Evolutionary conservation across 768 basidiomycete species (phyloP), one percentile per base, ranked within the genome.

Genomic region (Peribolospora baueri): DNA sequence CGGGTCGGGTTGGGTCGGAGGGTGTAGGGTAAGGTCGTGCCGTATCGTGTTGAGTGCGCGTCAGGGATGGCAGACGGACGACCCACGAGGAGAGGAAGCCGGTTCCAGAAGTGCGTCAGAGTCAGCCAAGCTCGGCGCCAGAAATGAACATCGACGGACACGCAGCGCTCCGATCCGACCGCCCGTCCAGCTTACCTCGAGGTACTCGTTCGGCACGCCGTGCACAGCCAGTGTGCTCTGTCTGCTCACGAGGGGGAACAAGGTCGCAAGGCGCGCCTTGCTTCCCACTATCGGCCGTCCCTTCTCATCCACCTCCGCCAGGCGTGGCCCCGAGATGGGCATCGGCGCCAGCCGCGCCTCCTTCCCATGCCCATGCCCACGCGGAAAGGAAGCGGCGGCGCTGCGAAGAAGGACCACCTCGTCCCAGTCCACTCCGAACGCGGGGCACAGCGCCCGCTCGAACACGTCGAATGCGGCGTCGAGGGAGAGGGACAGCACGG

Each of bases 191-290:
- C 82, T 67, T 64, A 85, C 86, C 69, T 88, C 84, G 38, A 85
- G 75, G 59, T 86, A 69, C 65, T 82, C 83, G 64, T 84, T 85
- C 42, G 82, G 84, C 54, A 80, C 64, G 13, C 75, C 75, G 58
- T 76, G 73, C 60, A 86, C 65, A 45, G 79, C 78, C 56, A 77
- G 56, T 59, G 75, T 75, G 61, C 79, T 80, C 84, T 86, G 87
- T 55, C 77, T 70, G 54, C 81, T 78, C 46, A 93, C 68, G 1
- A 76, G 81, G 4, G 87, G 88, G 39, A 95, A 68, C 60, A 91
- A 68, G 5, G 79, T 78, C 10, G 85, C 90, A 10, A 93, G 66
- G 49, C 82, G 70, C 51, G 84, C 75, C 60, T 74, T 72, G 52
- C 55, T 54, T 54, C 63, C 61, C 39, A 54, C 52, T 0, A 61